Evolutionary conservation across 768 basidiomycete species (phyloP).

Genomic region (Tylopilus sp.): DNA sequence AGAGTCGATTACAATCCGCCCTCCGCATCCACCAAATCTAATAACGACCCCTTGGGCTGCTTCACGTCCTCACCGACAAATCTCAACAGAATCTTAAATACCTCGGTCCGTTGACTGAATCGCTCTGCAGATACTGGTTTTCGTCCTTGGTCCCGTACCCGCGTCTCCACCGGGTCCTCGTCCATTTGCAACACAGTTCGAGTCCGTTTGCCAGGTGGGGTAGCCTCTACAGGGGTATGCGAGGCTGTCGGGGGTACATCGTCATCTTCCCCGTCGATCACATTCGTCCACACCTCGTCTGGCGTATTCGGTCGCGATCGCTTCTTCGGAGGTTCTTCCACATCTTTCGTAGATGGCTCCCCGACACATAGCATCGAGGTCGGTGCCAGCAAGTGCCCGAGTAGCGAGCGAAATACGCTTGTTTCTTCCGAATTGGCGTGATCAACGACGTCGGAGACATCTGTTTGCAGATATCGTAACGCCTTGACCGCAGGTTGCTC

Average conservation of each 20-base stretch:
- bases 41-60: slow-evolving; percentile 60
- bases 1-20: slow-evolving; percentile 8
- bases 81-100: slow-evolving; percentile 64
- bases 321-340: slow-evolving; percentile 42
- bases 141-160: slow-evolving; percentile 16
- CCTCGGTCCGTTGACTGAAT: slow-evolving; percentile 62
- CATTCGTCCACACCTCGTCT: slow-evolving; percentile 40
- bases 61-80: slow-evolving; percentile 63
- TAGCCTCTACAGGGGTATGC: neutral
- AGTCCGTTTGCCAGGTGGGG: slow-evolving; percentile 1
- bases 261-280: slow-evolving; percentile 33
- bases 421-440: slow-evolving; percentile 62
- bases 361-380: slow-evolving; percentile 6
- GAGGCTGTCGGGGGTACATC: neutral
- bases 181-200: slow-evolving; percentile 25
- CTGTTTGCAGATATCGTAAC: slow-evolving; percentile 64
- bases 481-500: slow-evolving; percentile 56
- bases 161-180: slow-evolving; percentile 21
- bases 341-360: neutral
- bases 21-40: slow-evolving; percentile 55
- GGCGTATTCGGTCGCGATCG: slow-evolving; percentile 43
- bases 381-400: slow-evolving; percentile 58
- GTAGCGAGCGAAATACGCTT: slow-evolving; percentile 57
- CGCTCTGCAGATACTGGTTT: slow-evolving; percentile 41
- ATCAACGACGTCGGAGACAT: slow-evolving; percentile 70